Evolutionary conservation across 176 grass and related monocot species (phyloP).

Genomic region (Miscanthus lutarioriparius): DNA sequence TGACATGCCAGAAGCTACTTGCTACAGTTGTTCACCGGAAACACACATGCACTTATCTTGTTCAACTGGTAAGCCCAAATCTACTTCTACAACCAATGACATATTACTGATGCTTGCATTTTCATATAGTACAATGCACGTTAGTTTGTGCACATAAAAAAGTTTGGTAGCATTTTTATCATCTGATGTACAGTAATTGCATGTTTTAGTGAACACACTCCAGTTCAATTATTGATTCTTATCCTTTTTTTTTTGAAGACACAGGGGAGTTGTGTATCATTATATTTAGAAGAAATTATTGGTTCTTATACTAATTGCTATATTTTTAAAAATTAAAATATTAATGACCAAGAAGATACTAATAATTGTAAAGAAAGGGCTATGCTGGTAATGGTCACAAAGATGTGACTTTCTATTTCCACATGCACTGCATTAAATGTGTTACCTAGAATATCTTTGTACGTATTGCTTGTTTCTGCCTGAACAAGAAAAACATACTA

Average conservation of each 20-base stretch:
- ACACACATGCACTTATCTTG: constrained; percentile 71
- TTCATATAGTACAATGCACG: constrained; percentile 1
- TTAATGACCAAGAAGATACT: not conserved
- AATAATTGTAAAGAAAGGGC: not conserved
- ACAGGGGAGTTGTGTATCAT: not conserved
- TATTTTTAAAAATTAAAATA: constrained; percentile 1
- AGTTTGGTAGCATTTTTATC: constrained; percentile 9
- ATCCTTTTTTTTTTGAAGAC: not conserved
- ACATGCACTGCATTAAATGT: constrained; percentile 11
- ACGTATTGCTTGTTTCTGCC: not conserved
- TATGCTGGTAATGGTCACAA: not conserved
- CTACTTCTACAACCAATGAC: constrained; percentile 16
- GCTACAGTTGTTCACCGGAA: constrained; percentile 80
- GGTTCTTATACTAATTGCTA: constrained; percentile 13
- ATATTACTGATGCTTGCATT: not conserved
- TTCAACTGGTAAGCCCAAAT: constrained; percentile 80
- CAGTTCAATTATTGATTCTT: constrained; percentile 20
- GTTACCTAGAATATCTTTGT: not conserved
- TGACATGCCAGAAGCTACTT: constrained; percentile 89
- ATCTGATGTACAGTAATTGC: not conserved
- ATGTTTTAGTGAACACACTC: constrained; percentile 1
- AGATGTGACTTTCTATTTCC: not conserved
- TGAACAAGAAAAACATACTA: not conserved
- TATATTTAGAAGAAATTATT: constrained; percentile 10
- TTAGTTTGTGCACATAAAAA: constrained; percentile 12